phyloP scores from a whole-genome alignment of 2,329 filamentous ascomycete genomes.

The Colletotrichum sp. region DNA sequence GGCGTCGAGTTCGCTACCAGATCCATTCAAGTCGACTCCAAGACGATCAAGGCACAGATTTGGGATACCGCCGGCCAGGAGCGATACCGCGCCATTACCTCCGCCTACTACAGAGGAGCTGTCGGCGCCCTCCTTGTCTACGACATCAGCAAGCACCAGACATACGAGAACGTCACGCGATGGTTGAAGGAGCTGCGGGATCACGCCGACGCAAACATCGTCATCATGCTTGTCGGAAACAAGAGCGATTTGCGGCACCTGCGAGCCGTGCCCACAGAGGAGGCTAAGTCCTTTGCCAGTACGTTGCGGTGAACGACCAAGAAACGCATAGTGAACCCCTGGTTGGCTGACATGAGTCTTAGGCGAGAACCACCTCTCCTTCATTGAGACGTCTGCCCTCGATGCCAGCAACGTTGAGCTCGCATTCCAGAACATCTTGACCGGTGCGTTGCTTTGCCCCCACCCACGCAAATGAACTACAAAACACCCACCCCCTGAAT shows the following conservation, averaged over 20 bases:
- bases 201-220: conserved; percentile 97
- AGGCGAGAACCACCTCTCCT: conserved; percentile 98
- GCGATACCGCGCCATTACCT: conserved; percentile 98
- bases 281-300: conserved; percentile 98
- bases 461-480: not conserved
- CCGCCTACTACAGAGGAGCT: conserved; percentile 97
- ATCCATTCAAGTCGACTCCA: conserved; percentile 97
- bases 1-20: conserved; percentile 99
- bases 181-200: conserved; percentile 99
- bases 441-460: conserved; percentile 66
- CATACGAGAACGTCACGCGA: conserved; percentile 97
- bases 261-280: conserved; percentile 94
- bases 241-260: conserved; percentile 99
- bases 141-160: conserved; percentile 99
- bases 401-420: conserved; percentile 99
- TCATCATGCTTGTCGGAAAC: conserved; percentile 99
- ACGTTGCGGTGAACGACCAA: conserved; percentile 33
- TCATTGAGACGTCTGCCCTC: conserved; percentile 98
- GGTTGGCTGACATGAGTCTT: conserved; percentile 10
- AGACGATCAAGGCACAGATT: conserved; percentile 99
- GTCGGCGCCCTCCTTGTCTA: conserved; percentile 98
- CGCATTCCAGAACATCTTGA: conserved; percentile 99
- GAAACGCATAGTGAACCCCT: not conserved
- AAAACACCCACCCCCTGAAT: not conserved
- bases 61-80: conserved; percentile 99